Evolutionary conservation across 805 yeast species (phyloP), one percentile per base, ranked within the genome.

Genomic region (Ogataea minuta): DNA sequence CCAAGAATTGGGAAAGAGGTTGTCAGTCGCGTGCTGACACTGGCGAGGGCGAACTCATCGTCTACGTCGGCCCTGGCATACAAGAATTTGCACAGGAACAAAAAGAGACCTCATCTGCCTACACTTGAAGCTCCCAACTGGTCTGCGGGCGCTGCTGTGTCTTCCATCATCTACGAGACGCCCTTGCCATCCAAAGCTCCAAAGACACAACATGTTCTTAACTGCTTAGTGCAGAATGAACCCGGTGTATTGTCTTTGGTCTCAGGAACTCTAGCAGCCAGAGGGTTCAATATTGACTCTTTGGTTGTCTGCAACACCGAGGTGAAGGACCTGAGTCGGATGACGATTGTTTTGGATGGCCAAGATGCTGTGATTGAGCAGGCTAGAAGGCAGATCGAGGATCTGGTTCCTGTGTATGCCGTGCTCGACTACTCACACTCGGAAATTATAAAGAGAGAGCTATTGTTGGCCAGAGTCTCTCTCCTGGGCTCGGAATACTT

Each of bases 201-300:
- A 28, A 71, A 75, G 52, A 81, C 84, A 51, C 85, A 85, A 57
- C 99, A 93, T 56, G 95, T 93, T 31, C 74, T 93, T 62, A 93
- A 91, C 74, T 93, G 99, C 70, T 74, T 93, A 60, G 99, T 93
- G 12, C 98, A 93, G 68, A 91, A 93, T 65, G 99, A 93, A 68
- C 98, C 99, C 6, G 99, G 99, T 74, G 99, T 93, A 31, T 71
- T 93, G 55, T 83, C 95, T 24, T 78, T 91, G 39, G 86, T 93
- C 29, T 84, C 97, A 6, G 96, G 97, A 39, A 89, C 95, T 38
- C 74, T 93, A 52, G 99, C 99, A 26, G 98, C 97, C 27, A 77
- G 99, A 64, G 99, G 99, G 12, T 93, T 93, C 79, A 93, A 93
- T 70, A 93, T 93, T 58, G 99, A 93, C 64, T 91, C 98, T 9